A percentile compares a stretch with the other conserved stretches of the same genome.
These are phyloP conservation scores for Cordyceps cateniannulata DNA, from an alignment of 2,329 filamentous ascomycete genomes.

Conservation along the genomic window DNA sequence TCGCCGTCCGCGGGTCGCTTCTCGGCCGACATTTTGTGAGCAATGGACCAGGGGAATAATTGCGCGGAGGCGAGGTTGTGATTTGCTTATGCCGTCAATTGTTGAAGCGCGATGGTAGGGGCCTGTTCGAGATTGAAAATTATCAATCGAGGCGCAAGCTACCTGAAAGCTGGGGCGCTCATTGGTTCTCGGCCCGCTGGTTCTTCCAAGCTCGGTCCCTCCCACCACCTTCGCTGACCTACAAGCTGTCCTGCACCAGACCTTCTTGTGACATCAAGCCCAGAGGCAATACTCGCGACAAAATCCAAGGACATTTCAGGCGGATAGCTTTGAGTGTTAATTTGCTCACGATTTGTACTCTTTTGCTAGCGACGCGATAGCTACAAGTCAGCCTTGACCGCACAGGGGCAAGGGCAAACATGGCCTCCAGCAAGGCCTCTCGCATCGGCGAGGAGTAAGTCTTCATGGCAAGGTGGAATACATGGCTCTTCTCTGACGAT, in stretches of 20 bases:
- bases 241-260: conserved; percentile 12
- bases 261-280: neutral
- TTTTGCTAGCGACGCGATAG: neutral
- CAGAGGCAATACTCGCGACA: neutral
- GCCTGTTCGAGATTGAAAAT: neutral
- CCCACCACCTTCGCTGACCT: conserved; percentile 20
- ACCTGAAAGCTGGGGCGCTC: conserved; percentile 6
- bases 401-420: conserved; percentile 23
- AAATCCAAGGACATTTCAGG: neutral
- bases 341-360: neutral
- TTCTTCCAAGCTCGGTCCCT: conserved; percentile 22
- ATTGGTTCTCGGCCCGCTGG: conserved; percentile 29
- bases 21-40: conserved; percentile 69
- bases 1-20: conserved; percentile 86
- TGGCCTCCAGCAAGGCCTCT: conserved; percentile 56
- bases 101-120: neutral
- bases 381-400: neutral
- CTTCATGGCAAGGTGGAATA: conserved; percentile 14
- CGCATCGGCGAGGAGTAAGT: conserved; percentile 57
- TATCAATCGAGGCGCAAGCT: conserved; percentile 5
- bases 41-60: neutral
- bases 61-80: neutral
- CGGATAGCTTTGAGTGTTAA: neutral
- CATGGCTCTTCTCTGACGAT: conserved; percentile 23
- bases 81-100: neutral